Evolutionary conservation across 1,284 basidiomycete genomes (phyloP).

Genomic region (Tilletia setariae): DNA sequence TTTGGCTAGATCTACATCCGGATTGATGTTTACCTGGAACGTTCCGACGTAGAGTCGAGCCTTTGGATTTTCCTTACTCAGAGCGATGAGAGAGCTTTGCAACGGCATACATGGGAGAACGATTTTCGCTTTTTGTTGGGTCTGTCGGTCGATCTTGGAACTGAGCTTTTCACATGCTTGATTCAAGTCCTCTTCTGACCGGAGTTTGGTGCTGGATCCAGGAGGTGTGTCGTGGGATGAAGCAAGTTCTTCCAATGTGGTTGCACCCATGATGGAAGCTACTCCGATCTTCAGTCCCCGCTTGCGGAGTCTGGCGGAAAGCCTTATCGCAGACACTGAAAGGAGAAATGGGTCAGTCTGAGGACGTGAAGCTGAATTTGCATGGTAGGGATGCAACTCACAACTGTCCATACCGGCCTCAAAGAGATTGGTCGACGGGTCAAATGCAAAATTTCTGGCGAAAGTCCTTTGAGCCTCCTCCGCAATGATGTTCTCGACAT

Average conservation of each 20-base stretch:
- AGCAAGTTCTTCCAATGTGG: constrained; percentile 37
- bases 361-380: neutral
- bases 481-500: constrained; percentile 26
- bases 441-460: constrained; percentile 11
- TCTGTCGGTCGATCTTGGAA: neutral
- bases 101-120: constrained; percentile 40
- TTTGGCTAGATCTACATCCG: neutral
- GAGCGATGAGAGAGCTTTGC: constrained; percentile 38
- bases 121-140: constrained; percentile 4
- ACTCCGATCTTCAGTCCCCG: constrained; percentile 26
- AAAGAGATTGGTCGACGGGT: constrained; percentile 30
- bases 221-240: neutral
- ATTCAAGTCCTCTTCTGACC: neutral
- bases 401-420: constrained; percentile 43
- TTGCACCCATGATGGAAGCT: constrained; percentile 30
- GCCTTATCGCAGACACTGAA: constrained; percentile 35
- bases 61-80: constrained; percentile 25
- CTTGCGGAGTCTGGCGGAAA: constrained; percentile 34
- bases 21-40: neutral
- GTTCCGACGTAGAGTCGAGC: constrained; percentile 1
- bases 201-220: neutral
- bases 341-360: neutral
- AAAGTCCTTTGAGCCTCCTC: constrained; percentile 18
- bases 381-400: neutral
- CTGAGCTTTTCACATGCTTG: neutral